Base-by-base conservation (phyloP, 23 red algal species). In the Rhodosorus marinus region DNA sequence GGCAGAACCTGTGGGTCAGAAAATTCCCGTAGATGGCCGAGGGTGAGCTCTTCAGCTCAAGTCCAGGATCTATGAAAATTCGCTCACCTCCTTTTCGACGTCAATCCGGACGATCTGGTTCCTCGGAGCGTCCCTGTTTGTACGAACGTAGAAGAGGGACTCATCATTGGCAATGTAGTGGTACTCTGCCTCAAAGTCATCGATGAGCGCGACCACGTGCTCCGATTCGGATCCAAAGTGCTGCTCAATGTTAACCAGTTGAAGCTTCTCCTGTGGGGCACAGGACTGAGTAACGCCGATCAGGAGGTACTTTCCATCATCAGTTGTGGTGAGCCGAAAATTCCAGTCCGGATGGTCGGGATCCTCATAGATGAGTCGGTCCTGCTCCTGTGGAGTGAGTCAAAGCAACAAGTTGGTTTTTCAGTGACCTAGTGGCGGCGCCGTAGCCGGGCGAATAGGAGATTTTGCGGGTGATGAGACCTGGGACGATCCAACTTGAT, bases 111-210 rank as follows among this genome's bases (percentile, higher is more conserved):
- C 69, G 11, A 82, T 60, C 20, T 59, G 51, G 57, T 69, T 69
- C 32, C 60, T 67, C 26, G 76, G 76, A 25, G 76, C 76, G 31
- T 82, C 60, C 47, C 57, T 65, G 64, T 82, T 82, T 20, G 76
- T 82, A 1, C 8, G 33, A 7, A 82, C 32, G 46, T 62, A 72
- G 24, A 82, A 67, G 26, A 51, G 31, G 3, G 57, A 26, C 38
- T 61, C 76, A 46, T 82, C 57, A 58, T 82, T 82, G 1, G 65
- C 76, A 31, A 82, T 47, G 24, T 82, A 82, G 20, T 47, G 49
- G 45, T 72, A 82, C 26, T 59, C 54, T 0, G 76, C 54, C 14
- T 82, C 66, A 22, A 52, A 56, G 29, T 57, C 46, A 66, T 66
- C 59, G 51, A 79, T 46, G 32, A 66, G 26, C 49, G 54, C 51